phyloP scores from a whole-genome alignment of 441 rosid species.

The Lepidium campestre region DNA sequence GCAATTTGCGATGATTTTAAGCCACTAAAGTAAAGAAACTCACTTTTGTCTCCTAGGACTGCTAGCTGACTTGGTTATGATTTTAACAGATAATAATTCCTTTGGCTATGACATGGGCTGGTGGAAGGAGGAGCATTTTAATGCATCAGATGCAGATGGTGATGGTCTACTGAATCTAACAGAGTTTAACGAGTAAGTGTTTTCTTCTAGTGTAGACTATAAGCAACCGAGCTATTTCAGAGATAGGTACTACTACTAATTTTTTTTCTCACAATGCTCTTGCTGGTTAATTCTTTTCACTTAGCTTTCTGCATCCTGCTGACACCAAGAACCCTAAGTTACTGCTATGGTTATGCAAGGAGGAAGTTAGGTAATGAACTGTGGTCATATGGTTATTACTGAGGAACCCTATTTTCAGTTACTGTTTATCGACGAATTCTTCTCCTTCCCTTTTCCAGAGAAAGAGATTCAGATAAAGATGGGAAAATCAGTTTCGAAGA shows the following conservation, averaged over 20 bases:
- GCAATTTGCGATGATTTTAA: not conserved
- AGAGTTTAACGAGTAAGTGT: conserved; percentile 89
- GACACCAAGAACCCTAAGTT: conserved; percentile 77
- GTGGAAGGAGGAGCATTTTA: conserved; percentile 96
- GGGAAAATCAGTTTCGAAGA: conserved; percentile 78
- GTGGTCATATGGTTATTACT: conserved; percentile 3
- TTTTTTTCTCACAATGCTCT: conserved; percentile 15
- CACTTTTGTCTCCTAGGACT: not conserved
- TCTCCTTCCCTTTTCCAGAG: conserved; percentile 37
- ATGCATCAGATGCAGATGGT: conserved; percentile 90
- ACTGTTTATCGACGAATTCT: not conserved
- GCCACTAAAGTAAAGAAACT: not conserved
- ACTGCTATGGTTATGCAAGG: conserved; percentile 79
- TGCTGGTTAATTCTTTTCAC: not conserved
- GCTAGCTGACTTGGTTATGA: conserved; percentile 17
- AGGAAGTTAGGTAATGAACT: conserved; percentile 78
- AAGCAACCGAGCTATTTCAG: not conserved
- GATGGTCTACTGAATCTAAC: conserved; percentile 81
- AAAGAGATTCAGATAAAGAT: conserved; percentile 90
- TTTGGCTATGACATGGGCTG: conserved; percentile 89
- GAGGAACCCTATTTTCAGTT: conserved; percentile 6
- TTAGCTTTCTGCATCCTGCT: conserved; percentile 93
- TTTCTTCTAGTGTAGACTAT: conserved; percentile 1
- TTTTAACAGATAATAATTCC: conserved; percentile 45
- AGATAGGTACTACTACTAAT: not conserved